phyloP scores from a whole-genome alignment of 768 basidiomycete species.

The Cyathus striatus region DNA sequence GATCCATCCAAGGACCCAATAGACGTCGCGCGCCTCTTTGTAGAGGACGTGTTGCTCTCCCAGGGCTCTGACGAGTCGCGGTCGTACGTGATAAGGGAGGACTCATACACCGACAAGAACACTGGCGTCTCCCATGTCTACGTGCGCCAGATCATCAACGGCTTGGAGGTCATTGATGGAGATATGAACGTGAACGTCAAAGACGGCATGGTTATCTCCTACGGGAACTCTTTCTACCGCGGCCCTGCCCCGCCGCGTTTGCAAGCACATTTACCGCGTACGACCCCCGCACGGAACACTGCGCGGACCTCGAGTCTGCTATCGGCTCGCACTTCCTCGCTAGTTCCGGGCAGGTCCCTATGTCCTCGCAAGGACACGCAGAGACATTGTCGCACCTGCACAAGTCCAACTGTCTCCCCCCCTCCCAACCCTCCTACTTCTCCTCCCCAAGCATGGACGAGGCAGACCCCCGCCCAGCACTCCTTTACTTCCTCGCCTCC shows the following conservation, averaged over 20 bases:
- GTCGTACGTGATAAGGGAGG: conserved; percentile 61
- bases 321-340: conserved; percentile 17
- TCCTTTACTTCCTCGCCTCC: conserved; percentile 75
- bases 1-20: conserved; percentile 41
- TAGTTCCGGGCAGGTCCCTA: conserved; percentile 28
- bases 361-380: no score
- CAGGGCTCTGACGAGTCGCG: conserved; percentile 30
- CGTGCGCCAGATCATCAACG: conserved; percentile 78
- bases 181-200: conserved; percentile 93
- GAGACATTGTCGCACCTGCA: conserved; percentile 9
- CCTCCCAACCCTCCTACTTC: conserved; percentile 41
- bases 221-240: conserved; percentile 86
- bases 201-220: conserved; percentile 77
- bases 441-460: conserved; percentile 16
- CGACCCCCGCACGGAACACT: conserved; percentile 52
- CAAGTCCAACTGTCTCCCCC: conserved; percentile 34
- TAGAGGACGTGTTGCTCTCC: conserved; percentile 33
- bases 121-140: conserved; percentile 91
- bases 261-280: conserved; percentile 14
- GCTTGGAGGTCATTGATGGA: conserved; percentile 84
- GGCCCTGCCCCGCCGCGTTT: conserved; percentile 44
- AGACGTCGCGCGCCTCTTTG: conserved; percentile 60
- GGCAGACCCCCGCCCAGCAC: conserved; percentile 47
- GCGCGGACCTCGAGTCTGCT: conserved; percentile 33
- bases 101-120: conserved; percentile 82